Evolutionary conservation across 352 stramenopile species (phyloP).

Genomic region (Globisporangium nodosum): DNA sequence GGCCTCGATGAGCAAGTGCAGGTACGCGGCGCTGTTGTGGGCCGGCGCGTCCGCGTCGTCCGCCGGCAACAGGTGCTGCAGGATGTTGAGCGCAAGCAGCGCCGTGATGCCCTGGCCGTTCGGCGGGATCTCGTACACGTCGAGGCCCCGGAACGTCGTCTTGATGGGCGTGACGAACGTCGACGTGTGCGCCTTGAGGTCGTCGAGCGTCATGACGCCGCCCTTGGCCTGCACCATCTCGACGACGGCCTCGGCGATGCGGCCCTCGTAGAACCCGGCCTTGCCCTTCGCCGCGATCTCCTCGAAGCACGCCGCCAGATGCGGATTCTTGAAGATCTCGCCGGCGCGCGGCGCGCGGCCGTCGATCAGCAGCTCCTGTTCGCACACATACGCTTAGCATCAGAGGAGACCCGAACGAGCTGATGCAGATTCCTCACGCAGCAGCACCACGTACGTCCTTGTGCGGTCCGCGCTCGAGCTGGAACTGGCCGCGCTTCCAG

Average conservation of each 20-base stretch:
- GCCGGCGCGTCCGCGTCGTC: constrained; percentile 14
- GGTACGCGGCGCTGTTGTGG: constrained; percentile 60
- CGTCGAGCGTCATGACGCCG: constrained; percentile 72
- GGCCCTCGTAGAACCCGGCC: constrained; percentile 80
- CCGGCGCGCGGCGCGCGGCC: constrained; percentile 49
- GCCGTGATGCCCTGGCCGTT: constrained; percentile 96
- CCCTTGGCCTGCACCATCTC: constrained; percentile 58
- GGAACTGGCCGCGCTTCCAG: constrained; percentile 74
- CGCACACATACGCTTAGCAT: not conserved
- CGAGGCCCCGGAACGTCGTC: constrained; percentile 76
- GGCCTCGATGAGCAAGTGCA: constrained; percentile 91
- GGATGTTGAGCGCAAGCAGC: constrained; percentile 92
- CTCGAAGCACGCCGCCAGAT: constrained; percentile 80
- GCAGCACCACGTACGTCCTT: constrained; percentile 14
- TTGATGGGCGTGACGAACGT: constrained; percentile 91
- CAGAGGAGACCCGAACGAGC: not conserved
- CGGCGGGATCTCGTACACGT: constrained; percentile 93
- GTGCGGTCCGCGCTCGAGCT: constrained; percentile 55
- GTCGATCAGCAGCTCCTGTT: constrained; percentile 45
- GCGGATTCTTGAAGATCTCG: constrained; percentile 86
- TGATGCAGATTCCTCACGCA: not conserved
- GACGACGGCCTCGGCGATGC: constrained; percentile 87
- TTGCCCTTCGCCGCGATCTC: constrained; percentile 85
- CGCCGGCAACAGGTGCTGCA: constrained; percentile 58
- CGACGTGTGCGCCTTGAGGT: constrained; percentile 83